Base-by-base conservation (phyloP, 2,329 filamentous ascomycete species). In the Acrocalymma vagum region DNA sequence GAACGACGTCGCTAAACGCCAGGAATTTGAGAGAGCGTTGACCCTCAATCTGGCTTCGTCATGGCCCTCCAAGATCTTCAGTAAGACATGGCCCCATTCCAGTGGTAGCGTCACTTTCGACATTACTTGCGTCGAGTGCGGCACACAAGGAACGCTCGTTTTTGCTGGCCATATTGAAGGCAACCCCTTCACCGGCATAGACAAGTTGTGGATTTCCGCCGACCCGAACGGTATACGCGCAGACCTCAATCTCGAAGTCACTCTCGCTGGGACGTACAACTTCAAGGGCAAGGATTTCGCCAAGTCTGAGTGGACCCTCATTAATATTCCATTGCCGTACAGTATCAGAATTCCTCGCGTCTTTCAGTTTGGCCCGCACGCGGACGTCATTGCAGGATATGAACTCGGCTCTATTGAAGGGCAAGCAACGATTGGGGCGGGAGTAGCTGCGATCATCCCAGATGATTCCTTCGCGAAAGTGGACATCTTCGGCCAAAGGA, bases 401-500 rank as follows among this genome's bases (percentile, higher is more conserved):
- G 7, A 9, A 15, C 29, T 32, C 16, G 29, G 21, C 5, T 13
- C 9, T 4, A 35, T 35, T n/a, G 11, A 4, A 5, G 32, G 32
- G 5, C 10, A 5, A 4, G 32, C 32, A 25, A 27, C 23, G 5
- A 16, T 35, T 9, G 11, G 4, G 5, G 27, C 32, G 9, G 32
- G 32, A 3, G 23, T 35, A 4, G 21, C 32, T 9, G 32, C 32
- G 5, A 25, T 13, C 5, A 35, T 35, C 20, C 32, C 32, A 5
- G 32, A 35, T n/a, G 24, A 27, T n/a, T 35, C 32, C 21, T 4
- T 35, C 9, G 32, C 32, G 4, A 35, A 26, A 21, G 32, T 27
- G 9, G 32, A 35, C 13, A 6, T 35, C n/a, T 35, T 35, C 18
- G 32, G 21, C 4, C 25, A 35, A 5, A 25, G 17, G n/a, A 17